phyloP scores from a whole-genome alignment of 2,329 filamentous ascomycete genomes.

The Botryotinia narcissicola region DNA sequence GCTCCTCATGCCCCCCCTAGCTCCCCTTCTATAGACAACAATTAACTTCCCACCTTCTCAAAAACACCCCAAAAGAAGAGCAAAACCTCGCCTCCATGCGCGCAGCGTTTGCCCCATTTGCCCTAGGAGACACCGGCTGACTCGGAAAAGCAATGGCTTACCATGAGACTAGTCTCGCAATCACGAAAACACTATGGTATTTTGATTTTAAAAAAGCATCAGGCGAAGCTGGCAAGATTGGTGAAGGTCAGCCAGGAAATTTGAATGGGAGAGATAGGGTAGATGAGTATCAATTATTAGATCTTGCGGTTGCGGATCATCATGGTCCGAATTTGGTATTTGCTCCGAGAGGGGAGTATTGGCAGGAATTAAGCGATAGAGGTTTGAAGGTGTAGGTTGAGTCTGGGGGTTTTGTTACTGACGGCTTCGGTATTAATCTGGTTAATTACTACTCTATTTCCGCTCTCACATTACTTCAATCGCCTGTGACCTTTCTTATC shows the following conservation, averaged over 20 bases:
- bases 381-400: neutral
- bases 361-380: neutral
- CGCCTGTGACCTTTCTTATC: neutral
- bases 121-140: neutral
- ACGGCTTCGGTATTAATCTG: neutral
- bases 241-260: neutral
- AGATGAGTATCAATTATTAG: neutral
- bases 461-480: neutral
- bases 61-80: neutral
- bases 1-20: too few species aligned
- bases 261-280: neutral
- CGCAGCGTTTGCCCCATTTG: neutral
- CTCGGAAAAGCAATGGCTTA: neutral
- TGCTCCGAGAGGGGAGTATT: neutral
- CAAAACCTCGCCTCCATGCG: neutral
- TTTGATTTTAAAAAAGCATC: neutral
- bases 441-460: neutral
- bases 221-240: neutral
- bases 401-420: neutral
- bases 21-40: neutral
- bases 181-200: neutral
- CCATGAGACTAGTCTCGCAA: neutral
- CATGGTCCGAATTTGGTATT: neutral
- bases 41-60: neutral
- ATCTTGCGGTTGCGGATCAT: neutral